phyloP scores from a whole-genome alignment of 768 basidiomycete species.

The Serendipita sp. region DNA sequence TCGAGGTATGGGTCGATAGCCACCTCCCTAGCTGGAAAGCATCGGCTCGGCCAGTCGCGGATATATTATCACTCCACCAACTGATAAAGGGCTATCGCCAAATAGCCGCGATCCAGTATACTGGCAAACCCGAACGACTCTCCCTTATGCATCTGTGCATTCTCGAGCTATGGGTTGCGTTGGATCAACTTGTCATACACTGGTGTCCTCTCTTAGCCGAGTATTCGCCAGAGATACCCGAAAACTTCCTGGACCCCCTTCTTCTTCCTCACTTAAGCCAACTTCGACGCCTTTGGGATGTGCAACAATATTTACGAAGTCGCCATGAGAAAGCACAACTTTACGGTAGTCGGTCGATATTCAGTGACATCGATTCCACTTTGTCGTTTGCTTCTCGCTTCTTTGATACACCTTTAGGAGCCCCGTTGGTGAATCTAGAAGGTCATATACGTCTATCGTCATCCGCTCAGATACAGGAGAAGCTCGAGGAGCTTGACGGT shows the following conservation, averaged over 20 bases:
- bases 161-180: slow-evolving; percentile 33
- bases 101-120: not conserved
- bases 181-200: slow-evolving; percentile 26
- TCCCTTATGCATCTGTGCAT: slow-evolving; percentile 30
- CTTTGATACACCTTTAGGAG: slow-evolving; percentile 17
- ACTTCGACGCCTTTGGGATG: slow-evolving; percentile 19
- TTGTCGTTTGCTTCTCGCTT: slow-evolving; percentile 24
- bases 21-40: not conserved
- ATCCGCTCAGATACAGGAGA: too few species aligned
- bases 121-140: slow-evolving; percentile 11
- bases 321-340: slow-evolving; percentile 16
- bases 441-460: too few species aligned
- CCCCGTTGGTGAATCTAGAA: too few species aligned
- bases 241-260: slow-evolving; percentile 25
- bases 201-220: slow-evolving; percentile 25
- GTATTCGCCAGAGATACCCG: slow-evolving; percentile 33
- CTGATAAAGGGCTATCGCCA: not conserved
- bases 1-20: not conserved
- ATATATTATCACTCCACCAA: not conserved
- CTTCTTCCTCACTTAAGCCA: slow-evolving; percentile 23
- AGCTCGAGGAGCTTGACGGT: too few species aligned
- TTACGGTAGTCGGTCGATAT: slow-evolving; percentile 20
- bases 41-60: not conserved
- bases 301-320: slow-evolving; percentile 21
- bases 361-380: slow-evolving; percentile 14